Evolutionary conservation across 176 grass and related monocot genomes (phyloP).

Genomic region (Aegilops tauschii): DNA sequence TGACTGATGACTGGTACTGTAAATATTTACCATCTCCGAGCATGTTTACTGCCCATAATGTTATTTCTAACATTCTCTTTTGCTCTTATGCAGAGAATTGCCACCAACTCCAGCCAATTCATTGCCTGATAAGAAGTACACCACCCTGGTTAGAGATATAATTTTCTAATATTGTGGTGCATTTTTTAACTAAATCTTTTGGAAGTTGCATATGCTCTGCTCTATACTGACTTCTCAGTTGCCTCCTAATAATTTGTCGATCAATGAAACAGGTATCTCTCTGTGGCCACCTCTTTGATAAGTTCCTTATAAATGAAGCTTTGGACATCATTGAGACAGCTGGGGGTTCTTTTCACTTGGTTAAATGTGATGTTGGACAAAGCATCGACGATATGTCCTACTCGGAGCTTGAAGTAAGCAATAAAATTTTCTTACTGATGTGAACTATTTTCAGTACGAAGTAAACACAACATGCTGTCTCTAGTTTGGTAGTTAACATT

Average conservation of each 20-base stretch:
- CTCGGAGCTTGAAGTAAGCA: conserved; percentile 92
- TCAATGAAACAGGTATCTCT: conserved; percentile 72
- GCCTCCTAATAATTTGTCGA: conserved; percentile 2
- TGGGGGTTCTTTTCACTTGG: conserved; percentile 78
- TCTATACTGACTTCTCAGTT: background rate
- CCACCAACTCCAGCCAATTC: conserved; percentile 46
- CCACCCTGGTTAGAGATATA: conserved; percentile 58
- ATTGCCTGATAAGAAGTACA: conserved; percentile 69
- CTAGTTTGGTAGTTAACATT: background rate
- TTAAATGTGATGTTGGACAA: conserved; percentile 88
- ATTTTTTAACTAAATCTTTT: conserved; percentile 1
- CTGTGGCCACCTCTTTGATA: conserved; percentile 94
- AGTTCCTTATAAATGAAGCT: conserved; percentile 93
- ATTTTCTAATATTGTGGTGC: conserved; percentile 15
- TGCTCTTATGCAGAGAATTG: conserved; percentile 66
- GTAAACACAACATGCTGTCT: background rate
- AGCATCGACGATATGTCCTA: conserved; percentile 77
- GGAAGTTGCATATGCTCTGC: background rate
- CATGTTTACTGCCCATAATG: conserved; percentile 1
- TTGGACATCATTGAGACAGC: conserved; percentile 88
- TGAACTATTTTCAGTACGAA: background rate
- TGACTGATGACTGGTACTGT: background rate
- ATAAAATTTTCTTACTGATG: conserved; percentile 10
- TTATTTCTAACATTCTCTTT: background rate
- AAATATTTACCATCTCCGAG: background rate